A percentile compares a stretch with the other conserved stretches of the same genome.
Evolutionary conservation across 1,284 basidiomycete genomes (phyloP).

Genomic region (Prillingera fragicola): DNA sequence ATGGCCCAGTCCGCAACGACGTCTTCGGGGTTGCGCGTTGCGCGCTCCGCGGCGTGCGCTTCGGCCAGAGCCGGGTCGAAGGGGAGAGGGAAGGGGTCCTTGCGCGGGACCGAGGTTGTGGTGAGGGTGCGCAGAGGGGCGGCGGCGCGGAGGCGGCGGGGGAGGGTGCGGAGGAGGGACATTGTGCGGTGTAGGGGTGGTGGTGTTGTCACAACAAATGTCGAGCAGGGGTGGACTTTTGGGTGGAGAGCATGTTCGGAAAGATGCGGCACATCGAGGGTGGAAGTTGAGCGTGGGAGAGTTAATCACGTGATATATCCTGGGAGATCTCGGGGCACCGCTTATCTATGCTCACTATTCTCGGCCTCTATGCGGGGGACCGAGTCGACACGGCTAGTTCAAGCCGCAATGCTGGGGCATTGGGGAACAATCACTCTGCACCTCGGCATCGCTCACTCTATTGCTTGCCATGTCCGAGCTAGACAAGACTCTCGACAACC

Average conservation of each 20-base stretch:
- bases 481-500: slow-evolving; percentile 21
- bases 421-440: not conserved
- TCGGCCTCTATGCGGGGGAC: too few species aligned
- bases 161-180: slow-evolving; percentile 1
- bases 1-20: slow-evolving; percentile 23
- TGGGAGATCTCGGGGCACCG: too few species aligned
- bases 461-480: slow-evolving; percentile 22
- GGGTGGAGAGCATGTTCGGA: too few species aligned
- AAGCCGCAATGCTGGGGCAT: too few species aligned
- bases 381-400: too few species aligned
- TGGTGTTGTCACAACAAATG: not conserved
- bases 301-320: too few species aligned
- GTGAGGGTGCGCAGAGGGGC: not conserved
- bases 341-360: too few species aligned
- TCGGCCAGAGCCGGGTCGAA: slow-evolving; percentile 37
- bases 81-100: slow-evolving; percentile 48
- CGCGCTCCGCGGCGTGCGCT: slow-evolving; percentile 6
- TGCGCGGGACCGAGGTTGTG: not conserved
- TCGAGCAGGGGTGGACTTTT: too few species aligned
- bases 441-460: not conserved
- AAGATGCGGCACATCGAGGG: too few species aligned
- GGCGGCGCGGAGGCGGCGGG: slow-evolving; percentile 1
- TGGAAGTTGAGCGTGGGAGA: too few species aligned
- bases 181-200: not conserved
- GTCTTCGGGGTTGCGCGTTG: slow-evolving; percentile 11